Base-by-base conservation (phyloP, 139 green algal species). In the Coelastrella sp. region DNA sequence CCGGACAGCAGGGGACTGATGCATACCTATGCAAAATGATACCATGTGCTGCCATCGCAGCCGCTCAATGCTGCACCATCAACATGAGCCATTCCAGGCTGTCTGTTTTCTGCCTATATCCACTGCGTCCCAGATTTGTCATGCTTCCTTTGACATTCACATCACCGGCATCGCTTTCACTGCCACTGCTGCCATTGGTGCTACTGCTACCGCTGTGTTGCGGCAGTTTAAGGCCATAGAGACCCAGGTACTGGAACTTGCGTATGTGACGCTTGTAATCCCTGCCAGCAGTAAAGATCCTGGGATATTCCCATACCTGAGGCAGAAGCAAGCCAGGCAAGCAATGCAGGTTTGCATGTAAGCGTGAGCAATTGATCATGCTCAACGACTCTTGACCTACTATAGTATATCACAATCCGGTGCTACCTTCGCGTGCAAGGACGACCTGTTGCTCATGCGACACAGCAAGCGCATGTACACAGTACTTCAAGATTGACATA, bases 161-260 rank as follows among this genome's bases (percentile, higher is more conserved):
- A 37, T 8, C 41, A 63, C 25, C 71, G 23, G 41, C 9, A 8
- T 50, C 71, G n/a, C 41, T 51, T 21, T 13, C 43, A 25, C 17
- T 50, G 30, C 41, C 71, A 27, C 71, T 63, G 35, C 66, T 59
- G 2, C 74, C 38, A 34, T 51, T 68, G 17, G 50, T 67, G 51
- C 74, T 81, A 40, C 72, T 80, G 72, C 45, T 80, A 45, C 72
- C 37, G 50, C 25, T 51, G 32, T n/a, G n/a, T 1, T 21, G 21
- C 32, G 74, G 74, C 34, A 81, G 74, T 32, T 64, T 64, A 21
- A 64, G 53, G 23, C 74, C 74, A n/a, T 81, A 81, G 25, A 81
- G 50, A 0, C 51, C 74, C 19, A 81, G 21, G 34, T 68, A 79
- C 34, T 81, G 74, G 7, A 67, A 81, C 35, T 81, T 81, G 34